Base-by-base conservation (phyloP, 2,329 filamentous ascomycete genomes). In the Neurospora sp. region DNA sequence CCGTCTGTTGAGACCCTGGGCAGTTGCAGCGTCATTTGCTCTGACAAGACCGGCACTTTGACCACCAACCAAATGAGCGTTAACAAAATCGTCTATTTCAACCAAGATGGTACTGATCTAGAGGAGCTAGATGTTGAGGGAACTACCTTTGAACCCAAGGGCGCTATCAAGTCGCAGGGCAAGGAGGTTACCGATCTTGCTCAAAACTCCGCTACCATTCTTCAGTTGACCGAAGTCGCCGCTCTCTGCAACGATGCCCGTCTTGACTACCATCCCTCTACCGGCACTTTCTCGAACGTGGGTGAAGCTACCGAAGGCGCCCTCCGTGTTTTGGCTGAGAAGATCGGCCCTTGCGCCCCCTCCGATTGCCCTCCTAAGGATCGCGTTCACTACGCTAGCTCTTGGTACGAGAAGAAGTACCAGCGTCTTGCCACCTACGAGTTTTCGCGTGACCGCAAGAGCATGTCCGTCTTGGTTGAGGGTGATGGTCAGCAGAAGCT, bases 61-160 rank as follows among this genome's bases (percentile, higher is more conserved):
- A 99, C 96, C 11, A 99, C 96, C 52, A 99, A 99, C 83, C 94
- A 98, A 82, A 99, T 99, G 96, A 98, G 96, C 78, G 96, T 97
- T 70, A 96, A 90, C 84, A 97, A 95, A 82, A 83, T 98, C 70
- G 92, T 97, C 67, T 93, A 94, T 78, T 85, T 99, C 75, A 90
- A 88, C 76, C 89, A 91, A 74, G 81, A 87, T 71, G 94, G 93
- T 67, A 87, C 83, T 69, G 90, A 88, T 71, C 84, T 98, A 33
- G 92, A 94, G 76, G 94, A 97, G 79, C 86, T 97, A 67, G 90
- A 96, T 72, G 91, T 99, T 38, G 91, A 97, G 79, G 96, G 96
- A 66, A 97, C 93, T 1, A 98, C 93, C 66, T 98, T 97, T 78
- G 87, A 93, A 40, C 96, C 95, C 6, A 88, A 90, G 74, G 96